These are phyloP conservation scores for Nannochloris sp. DNA, from an alignment of 139 green algal genomes.

Conservation along the genomic window DNA sequence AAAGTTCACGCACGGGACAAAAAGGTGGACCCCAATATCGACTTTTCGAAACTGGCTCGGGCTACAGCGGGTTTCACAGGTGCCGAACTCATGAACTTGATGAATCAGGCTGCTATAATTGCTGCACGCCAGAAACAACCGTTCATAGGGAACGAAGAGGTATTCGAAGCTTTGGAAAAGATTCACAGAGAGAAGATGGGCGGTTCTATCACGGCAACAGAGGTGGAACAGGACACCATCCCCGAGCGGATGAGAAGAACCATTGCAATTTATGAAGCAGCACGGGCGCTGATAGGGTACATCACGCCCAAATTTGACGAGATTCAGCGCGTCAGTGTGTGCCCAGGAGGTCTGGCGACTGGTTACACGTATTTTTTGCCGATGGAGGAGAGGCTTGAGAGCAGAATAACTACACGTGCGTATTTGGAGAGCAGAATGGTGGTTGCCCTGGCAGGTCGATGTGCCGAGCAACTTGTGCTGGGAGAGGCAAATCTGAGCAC, in stretches of 20 bases:
- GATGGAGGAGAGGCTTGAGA: slow-evolving; percentile 71
- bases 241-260: slow-evolving; percentile 13
- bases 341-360: slow-evolving; percentile 33
- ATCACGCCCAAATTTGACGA: slow-evolving; percentile 83
- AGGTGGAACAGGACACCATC: slow-evolving; percentile 21
- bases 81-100: slow-evolving; percentile 85
- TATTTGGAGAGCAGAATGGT: slow-evolving; percentile 77
- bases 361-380: slow-evolving; percentile 80
- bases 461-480: slow-evolving; percentile 70
- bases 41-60: slow-evolving; percentile 67
- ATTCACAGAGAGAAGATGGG: slow-evolving; percentile 54
- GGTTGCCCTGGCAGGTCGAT: slow-evolving; percentile 62
- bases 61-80: slow-evolving; percentile 85
- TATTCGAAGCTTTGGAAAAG: slow-evolving; percentile 83
- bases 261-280: slow-evolving; percentile 75
- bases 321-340: slow-evolving; percentile 36
- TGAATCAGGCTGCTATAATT: slow-evolving; percentile 72
- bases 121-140: slow-evolving; percentile 56
- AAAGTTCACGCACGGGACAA: slow-evolving; percentile 82
- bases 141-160: slow-evolving; percentile 64
- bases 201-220: slow-evolving; percentile 6
- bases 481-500: slow-evolving; percentile 63
- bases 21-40: slow-evolving; percentile 57
- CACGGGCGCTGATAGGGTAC: slow-evolving; percentile 64
- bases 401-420: slow-evolving; percentile 49